Evolutionary conservation across 257 asterid species (phyloP), one percentile per base, ranked within the genome.

Genomic region (Gentiana straminea): DNA sequence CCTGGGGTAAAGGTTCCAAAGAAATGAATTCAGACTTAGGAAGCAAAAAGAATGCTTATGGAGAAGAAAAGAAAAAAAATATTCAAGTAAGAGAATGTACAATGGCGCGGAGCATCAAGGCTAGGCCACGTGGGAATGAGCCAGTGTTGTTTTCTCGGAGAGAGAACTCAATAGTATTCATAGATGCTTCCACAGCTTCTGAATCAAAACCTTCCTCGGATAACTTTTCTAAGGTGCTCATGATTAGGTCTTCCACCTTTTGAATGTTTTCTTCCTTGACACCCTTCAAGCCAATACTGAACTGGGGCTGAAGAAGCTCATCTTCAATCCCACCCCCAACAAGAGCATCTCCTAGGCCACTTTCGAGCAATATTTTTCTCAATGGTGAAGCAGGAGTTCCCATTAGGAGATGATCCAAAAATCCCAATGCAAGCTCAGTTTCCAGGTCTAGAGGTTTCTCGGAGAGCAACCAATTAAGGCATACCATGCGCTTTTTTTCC

Each of bases 321-420:
- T 88, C 95, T 74, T 92, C 95, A 70, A 92, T 60, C 43, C 98
- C 98, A 34, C 98, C 98, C 62, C 98, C 98, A 70, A 92, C 94
- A 63, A 92, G 81, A 51, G 95, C 97, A 51, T 88, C 98, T 49
- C 98, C 98, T 4, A 84, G 70, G 61, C 93, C 94, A 80, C 98
- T 92, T 84, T 88, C 98, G 54, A 92, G 82, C 72, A 92, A 72
- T 71, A 77, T 78, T 78, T 92, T 92, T 70, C 95, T 80, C 88
- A 92, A 67, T 60, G 98, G 95, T 71, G 98, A 83, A 70, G 97
- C 98, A 41, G 98, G 98, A 66, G 97, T 92, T 64, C 98, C 98
- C 80, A 88, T 62, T 84, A 85, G 72, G 60, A 92, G 76, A 73
- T 92, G 97, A 65, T 92, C 94, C 68, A 92, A 59, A 68, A 92